Base-by-base conservation (phyloP, 805 yeast species). In the Lipomyces kockii region DNA sequence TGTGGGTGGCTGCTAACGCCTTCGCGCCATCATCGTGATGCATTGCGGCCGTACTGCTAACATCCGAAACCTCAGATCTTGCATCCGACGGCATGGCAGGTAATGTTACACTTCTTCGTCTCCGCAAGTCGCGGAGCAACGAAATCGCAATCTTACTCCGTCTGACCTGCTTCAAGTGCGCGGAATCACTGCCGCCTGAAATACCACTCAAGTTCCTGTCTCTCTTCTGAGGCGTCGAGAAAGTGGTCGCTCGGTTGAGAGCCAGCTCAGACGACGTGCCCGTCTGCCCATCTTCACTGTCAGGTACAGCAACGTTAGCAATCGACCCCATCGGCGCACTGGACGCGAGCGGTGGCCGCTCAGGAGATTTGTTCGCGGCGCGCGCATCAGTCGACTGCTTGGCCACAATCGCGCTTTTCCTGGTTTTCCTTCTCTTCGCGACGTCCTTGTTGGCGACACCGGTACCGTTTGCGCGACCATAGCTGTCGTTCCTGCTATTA, bases 391-490 rank as follows among this genome's bases (percentile, higher is more conserved):
- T 35, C n/a, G 59, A 53, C 29, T 54, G 58, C 56, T 57, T 61
- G 39, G 65, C 66, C n/a, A 67, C 71, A 53, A 65, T 65, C 43
- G 66, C 61, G 22, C 69, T 66, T 27, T 64, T 64, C 11, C 69
- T 32, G 9, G 63, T 61, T 55, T 68, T 68, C 11, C 70, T 62
- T 12, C 61, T 67, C 60, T 55, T 64, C 17, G 58, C 68, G 22
- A 67, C 53, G 11, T 43, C 68, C n/a, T 34, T 51, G 4, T 35
- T 37, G 32, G 3, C 29, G 5, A 5, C 63, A 25, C 29, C 46
- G 5, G 55, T n/a, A 6, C 65, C 65, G 32, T 34, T 59, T 59
- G 53, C 20, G 9, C 27, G 43, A 32, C 65, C 58, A 3, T 27
- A 20, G 34, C 60, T 37, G 25, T 27, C 29, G 59, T 43, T 49